These are phyloP conservation scores for Starmera stellimalicola DNA, from an alignment of 1,139 yeast genomes.

Conservation along the genomic window DNA sequence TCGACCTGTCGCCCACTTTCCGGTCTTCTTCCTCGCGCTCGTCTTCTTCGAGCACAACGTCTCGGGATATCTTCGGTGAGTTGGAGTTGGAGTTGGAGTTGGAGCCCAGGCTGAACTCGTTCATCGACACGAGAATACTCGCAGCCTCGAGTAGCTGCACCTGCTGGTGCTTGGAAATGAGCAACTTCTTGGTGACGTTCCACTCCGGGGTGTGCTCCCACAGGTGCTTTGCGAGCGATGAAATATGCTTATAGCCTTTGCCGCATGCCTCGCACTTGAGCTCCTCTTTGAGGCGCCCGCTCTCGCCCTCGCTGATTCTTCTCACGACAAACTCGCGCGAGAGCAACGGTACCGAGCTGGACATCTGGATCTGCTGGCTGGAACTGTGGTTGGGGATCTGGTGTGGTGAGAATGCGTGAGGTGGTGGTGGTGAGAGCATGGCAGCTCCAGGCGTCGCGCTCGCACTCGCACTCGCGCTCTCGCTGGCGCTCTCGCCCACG, in stretches of 20 bases:
- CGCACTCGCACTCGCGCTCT: not conserved
- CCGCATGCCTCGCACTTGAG: constrained; percentile 86
- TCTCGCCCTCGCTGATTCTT: constrained; percentile 77
- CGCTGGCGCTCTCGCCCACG: too few species aligned
- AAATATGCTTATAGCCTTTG: constrained; percentile 79
- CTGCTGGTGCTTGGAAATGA: constrained; percentile 85
- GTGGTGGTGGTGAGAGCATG: constrained; percentile 1
- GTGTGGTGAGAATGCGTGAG: constrained; percentile 1
- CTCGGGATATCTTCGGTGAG: constrained; percentile 1
- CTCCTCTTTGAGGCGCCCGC: constrained; percentile 75
- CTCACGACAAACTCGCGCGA: constrained; percentile 73
- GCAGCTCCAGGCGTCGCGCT: not conserved
- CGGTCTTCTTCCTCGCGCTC: constrained; percentile 4
- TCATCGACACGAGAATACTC: constrained; percentile 74
- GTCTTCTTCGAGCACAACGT: constrained; percentile 3
- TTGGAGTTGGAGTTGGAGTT: too few species aligned
- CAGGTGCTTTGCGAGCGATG: constrained; percentile 65
- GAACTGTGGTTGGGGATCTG: constrained; percentile 2
- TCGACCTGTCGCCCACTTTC: constrained; percentile 1
- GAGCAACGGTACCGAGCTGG: constrained; percentile 35
- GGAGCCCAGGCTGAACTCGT: constrained; percentile 31
- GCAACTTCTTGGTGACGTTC: constrained; percentile 72
- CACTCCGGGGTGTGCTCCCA: constrained; percentile 94
- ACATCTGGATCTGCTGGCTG: constrained; percentile 14
- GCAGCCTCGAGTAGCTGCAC: constrained; percentile 87